Evolutionary conservation across 352 stramenopile species (phyloP).

Genomic region (Phytophthora sp.): DNA sequence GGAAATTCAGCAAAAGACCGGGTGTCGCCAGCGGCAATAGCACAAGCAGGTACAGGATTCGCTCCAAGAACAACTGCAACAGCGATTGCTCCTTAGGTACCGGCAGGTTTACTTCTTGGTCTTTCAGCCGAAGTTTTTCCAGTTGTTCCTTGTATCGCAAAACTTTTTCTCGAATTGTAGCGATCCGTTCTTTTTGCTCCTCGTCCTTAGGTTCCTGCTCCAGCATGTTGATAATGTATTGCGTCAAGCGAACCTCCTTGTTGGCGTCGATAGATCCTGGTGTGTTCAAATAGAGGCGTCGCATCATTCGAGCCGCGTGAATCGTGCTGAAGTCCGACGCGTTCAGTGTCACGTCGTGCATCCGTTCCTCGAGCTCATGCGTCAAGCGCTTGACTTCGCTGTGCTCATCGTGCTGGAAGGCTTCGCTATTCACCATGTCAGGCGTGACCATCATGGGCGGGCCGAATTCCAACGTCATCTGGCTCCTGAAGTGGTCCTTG

Average conservation of each 20-base stretch:
- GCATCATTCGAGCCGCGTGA: constrained; percentile 62
- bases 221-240: constrained; percentile 81
- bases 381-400: constrained; percentile 62
- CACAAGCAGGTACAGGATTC: constrained; percentile 70
- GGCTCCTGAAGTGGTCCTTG: constrained; percentile 79
- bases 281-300: constrained; percentile 71
- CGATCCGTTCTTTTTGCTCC: constrained; percentile 42
- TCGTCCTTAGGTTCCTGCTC: constrained; percentile 50
- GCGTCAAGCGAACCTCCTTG: constrained; percentile 76
- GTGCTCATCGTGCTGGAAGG: constrained; percentile 42
- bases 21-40: constrained; percentile 71
- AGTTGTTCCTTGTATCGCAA: constrained; percentile 64
- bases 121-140: constrained; percentile 64
- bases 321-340: constrained; percentile 74
- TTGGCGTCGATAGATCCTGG: constrained; percentile 67
- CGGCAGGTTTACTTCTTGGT: constrained; percentile 66
- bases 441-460: constrained; percentile 57
- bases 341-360: constrained; percentile 57
- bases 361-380: constrained; percentile 46
- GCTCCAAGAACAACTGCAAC: constrained; percentile 67
- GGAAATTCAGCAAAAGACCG: constrained; percentile 72
- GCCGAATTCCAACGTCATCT: constrained; percentile 78
- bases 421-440: constrained; percentile 52
- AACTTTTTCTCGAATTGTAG: constrained; percentile 55
- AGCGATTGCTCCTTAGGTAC: constrained; percentile 59